A percentile compares a stretch with the other conserved stretches of the same genome.
Conservation (phyloP, 768 basidiomycete species). For the Pleurotus salmoneostramineus region DNA sequence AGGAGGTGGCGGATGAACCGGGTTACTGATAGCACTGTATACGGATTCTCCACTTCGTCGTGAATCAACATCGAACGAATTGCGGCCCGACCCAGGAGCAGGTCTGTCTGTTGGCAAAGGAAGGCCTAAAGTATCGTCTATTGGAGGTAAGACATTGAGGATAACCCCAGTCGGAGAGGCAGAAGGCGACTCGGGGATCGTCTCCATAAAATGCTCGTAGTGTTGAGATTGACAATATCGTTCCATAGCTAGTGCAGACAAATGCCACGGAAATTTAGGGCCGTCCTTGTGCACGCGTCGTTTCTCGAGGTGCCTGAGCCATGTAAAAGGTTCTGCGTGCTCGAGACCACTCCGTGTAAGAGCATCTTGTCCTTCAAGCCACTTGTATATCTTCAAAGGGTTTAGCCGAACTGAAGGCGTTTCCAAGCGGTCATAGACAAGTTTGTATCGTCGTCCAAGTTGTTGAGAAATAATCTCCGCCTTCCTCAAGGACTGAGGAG, state of each 20-base stretch:
- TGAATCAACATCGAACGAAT: slow-evolving; percentile 41
- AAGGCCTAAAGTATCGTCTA: slow-evolving; percentile 17
- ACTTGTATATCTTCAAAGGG: slow-evolving; percentile 48
- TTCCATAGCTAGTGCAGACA: slow-evolving; percentile 68
- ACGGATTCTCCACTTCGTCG: slow-evolving; percentile 40
- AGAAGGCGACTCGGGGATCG: slow-evolving; percentile 39
- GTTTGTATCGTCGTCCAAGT: slow-evolving; percentile 57
- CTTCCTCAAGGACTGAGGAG: slow-evolving; percentile 56
- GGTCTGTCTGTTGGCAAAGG: slow-evolving; percentile 55
- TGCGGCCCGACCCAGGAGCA: slow-evolving; percentile 38
- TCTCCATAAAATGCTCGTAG: slow-evolving; percentile 30
- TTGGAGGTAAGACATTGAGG: slow-evolving; percentile 8
- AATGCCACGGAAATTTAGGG: slow-evolving; percentile 49
- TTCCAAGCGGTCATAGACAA: slow-evolving; percentile 40
- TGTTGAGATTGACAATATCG: slow-evolving; percentile 50
- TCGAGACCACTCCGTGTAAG: slow-evolving; percentile 51
- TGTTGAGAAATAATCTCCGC: slow-evolving; percentile 64
- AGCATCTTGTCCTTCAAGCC: slow-evolving; percentile 53
- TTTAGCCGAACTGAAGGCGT: slow-evolving; percentile 30
- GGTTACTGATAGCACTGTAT: slow-evolving; percentile 35
- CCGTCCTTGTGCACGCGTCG: slow-evolving; percentile 22
- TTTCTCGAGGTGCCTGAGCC: slow-evolving; percentile 66
- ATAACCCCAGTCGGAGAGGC: slow-evolving; percentile 8
- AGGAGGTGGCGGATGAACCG: slow-evolving; percentile 12
- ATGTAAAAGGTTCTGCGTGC: slow-evolving; percentile 65